Evolutionary conservation across 179 eudicot genomes (phyloP).

Genomic region (Spergularia azorica): DNA sequence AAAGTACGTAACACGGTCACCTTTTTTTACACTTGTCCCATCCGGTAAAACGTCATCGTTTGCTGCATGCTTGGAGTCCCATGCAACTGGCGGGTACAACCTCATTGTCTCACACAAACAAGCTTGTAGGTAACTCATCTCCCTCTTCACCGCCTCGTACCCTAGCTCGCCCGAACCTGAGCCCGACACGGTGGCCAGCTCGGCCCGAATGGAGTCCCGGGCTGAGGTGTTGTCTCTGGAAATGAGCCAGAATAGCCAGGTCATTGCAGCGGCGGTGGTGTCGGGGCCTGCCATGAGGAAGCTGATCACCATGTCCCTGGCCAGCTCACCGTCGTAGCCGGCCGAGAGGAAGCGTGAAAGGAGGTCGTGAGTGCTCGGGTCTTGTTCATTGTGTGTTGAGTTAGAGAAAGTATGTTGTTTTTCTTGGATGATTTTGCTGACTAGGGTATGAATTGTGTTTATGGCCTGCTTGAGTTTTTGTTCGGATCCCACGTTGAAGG

Average conservation of each 20-base stretch:
- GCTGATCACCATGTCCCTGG: conserved; percentile 61
- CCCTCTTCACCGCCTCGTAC: conserved; percentile 46
- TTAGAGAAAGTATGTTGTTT: conserved; percentile 17
- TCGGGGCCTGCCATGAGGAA: conserved; percentile 68
- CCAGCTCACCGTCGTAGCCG: conserved; percentile 36
- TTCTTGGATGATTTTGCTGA: conserved; percentile 34
- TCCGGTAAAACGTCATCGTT: conserved; percentile 63
- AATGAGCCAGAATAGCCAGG: conserved; percentile 61
- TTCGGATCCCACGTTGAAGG: conserved; percentile 50
- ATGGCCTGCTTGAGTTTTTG: conserved; percentile 40
- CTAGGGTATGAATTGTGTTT: conserved; percentile 28
- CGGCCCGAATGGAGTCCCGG: conserved; percentile 18
- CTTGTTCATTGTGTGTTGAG: neutral
- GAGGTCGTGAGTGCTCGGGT: conserved; percentile 29
- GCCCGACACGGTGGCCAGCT: conserved; percentile 21
- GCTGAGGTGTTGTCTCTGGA: neutral
- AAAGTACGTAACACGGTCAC: conserved; percentile 70
- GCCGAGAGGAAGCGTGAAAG: conserved; percentile 44
- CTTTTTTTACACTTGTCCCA: conserved; percentile 55
- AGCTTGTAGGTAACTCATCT: conserved; percentile 52
- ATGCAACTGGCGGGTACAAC: conserved; percentile 74
- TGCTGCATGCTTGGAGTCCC: conserved; percentile 83
- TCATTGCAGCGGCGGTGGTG: conserved; percentile 68
- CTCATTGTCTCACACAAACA: conserved; percentile 76
- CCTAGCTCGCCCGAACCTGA: conserved; percentile 8